Evolutionary conservation across 2,329 filamentous ascomycete species (phyloP), one percentile per base, ranked within the genome.

Genomic region (Penicillium decumbens): DNA sequence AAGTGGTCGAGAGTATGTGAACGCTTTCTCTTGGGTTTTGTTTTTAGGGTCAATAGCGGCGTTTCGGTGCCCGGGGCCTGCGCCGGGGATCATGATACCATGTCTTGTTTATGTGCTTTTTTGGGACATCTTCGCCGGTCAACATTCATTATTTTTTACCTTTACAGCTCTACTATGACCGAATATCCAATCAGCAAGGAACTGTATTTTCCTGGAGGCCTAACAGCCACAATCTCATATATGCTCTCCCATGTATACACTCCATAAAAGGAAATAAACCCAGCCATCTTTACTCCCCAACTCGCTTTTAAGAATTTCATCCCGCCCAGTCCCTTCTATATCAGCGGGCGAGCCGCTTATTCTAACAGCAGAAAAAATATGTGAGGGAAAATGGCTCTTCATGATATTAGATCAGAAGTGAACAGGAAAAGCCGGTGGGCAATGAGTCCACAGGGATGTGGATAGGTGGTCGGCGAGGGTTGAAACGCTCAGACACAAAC

Each of bases 1-100:
- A 76, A 44, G 72, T 76, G n/a, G 71, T 76, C 49, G 72, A 77
- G 58, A 67, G 66, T 53, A 71, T 73, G 58, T 75, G 59, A 71
- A 47, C 12, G 28, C 28, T 29, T 40, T 53, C 15, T 23, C 41
- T 44, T 50, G 32, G 28, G 33, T 43, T 52, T 45, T 49, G n/a
- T 39, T 43, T 47, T 20, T 15, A 20, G 18, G 32, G 38, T 43
- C 43, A 43, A 39, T 46, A 41, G 37, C 51, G 57, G 60, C 51
- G 53, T 58, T 58, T 53, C 7, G 47, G 55, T 54, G 44, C 24
- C 33, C 2, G 33, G 41, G 41, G 33, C 32, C 51, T 47, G n/a
- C 7, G 39, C 39, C 8, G 28, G 51, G 51, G 27, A 54, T 60
- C 49, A 60, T 60, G 60, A 60, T 63, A 62, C 57, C 59, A 60